Base-by-base conservation (phyloP, 805 yeast genomes). In the Blastobotrys mokoenaii region DNA sequence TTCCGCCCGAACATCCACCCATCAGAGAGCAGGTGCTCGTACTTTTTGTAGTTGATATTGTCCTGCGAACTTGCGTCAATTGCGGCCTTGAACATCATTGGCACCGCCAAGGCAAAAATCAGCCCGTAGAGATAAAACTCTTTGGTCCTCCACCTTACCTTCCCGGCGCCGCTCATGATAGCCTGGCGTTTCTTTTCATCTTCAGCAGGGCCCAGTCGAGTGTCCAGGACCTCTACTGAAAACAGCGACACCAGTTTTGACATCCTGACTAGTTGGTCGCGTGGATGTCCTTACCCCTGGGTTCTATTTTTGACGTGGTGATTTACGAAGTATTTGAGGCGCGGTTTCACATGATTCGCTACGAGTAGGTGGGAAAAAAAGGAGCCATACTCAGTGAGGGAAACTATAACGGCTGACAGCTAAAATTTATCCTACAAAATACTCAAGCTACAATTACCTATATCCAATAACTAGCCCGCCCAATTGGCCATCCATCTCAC, bases 1-100 rank as follows among this genome's bases (percentile, higher is more conserved):
- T 53, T 83, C 20, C 96, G 67, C 7, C 95, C 96, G 59, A 82
- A 77, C 54, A 88, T 66, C 97, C 97, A 90, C 3, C 98, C 97
- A 4, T 77, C 70, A 25, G 82, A 71, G 43, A 90, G 68, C 33
- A 81, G 66, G 41, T 76, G 73, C 52, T 74, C 73, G 58, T 74
- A 87, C 41, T 68, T 68, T 15, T 73, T 71, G 59, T 82, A 90
- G 58, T 87, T 87, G 9, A 83, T 80, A 56, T 84, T 86, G 2
- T 48, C 20, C 7, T 54, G 78, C 67, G 51, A 79, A 30, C 89
- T 81, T 7, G 94, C 90, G 32, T 77, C 82, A 74, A 84, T 74
- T 1, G 93, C 95, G 0, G 93, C 79, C 54, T 76, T 76, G 58
- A 80, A 72, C 90, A 93, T 81, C 59, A 81, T 60, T 4, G 97